Evolutionary conservation across 2,329 filamentous ascomycete species (phyloP), one percentile per base, ranked within the genome.

Genomic region (Trichoderma citrinoviride): DNA sequence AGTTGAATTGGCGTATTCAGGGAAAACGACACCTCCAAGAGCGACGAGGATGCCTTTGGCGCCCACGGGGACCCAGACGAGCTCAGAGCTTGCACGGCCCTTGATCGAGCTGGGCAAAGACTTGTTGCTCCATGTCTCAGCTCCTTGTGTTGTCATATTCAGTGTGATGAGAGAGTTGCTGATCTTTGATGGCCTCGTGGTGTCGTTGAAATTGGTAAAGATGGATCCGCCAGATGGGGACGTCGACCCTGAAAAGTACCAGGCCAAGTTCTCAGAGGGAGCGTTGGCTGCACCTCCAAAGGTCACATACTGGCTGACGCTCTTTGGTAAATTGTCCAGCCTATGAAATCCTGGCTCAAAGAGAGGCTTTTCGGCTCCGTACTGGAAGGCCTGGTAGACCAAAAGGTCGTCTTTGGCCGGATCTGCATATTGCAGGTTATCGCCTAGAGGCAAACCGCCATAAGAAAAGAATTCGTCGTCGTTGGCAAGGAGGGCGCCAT

Each of bases 61-160:
- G 3, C 91, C 90, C 50, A 93, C 91, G 1, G 92, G 92, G 0
- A 96, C 83, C 88, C 89, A 92, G 0, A 90, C 87, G 1, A 90
- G 78, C 65, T 90, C 88, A 0, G 87, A 81, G 68, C 84, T 87
- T 4, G 87, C 86, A 17, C 90, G 83, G 0, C 83, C 83, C 5
- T 77, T 74, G 7, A 89, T 77, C 4, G 72, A 68, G 0, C 70
- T 46, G 0, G 84, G 82, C 3, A 91, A 72, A 0, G 85, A 84
- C 1, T 57, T 68, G 68, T 90, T 91, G 7, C 70, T 75, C 85
- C 88, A 92, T 5, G 69, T 78, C 65, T 84, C 82, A 0, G 71
- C 44, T 5, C 76, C 67, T 72, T 87, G 84, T 0, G 71, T 73
- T 0, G 77, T 71, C 82, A 90, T 85, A 68, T 91, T 82, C 7